Conservation (phyloP, 2,329 filamentous ascomycete species). For the Verticillium zaregamsianum region DNA sequence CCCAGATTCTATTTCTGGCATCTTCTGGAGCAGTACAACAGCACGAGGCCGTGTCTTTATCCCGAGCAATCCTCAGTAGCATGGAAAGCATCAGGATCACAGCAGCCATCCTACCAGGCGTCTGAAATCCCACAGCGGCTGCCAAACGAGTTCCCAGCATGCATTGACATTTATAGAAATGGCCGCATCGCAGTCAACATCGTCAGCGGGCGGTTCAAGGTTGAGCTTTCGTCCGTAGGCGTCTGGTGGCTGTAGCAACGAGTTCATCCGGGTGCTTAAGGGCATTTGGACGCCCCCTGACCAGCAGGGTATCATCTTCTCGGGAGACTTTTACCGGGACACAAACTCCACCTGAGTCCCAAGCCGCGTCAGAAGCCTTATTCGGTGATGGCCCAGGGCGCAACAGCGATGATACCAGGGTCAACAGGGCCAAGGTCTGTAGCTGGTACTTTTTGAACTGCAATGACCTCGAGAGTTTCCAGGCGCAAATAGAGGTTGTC, state of each 20-base stretch:
- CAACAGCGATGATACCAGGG: conserved; percentile 44
- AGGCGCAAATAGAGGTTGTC: conserved; percentile 44
- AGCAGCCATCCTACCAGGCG: conserved; percentile 44
- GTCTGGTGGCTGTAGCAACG: conserved; percentile 50
- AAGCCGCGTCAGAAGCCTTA: conserved; percentile 45
- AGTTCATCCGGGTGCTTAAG: conserved; percentile 46
- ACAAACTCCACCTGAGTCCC: conserved; percentile 43
- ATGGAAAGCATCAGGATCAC: conserved; percentile 37
- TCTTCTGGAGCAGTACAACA: no score
- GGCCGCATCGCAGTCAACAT: conserved; percentile 48
- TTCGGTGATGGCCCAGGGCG: conserved; percentile 51
- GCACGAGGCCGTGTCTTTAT: no score
- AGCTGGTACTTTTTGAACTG: conserved; percentile 55
- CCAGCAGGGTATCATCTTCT: conserved; percentile 42
- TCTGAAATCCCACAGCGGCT: conserved; percentile 46
- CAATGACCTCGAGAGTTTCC: conserved; percentile 49
- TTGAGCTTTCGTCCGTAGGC: conserved; percentile 45
- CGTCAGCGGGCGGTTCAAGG: conserved; percentile 50
- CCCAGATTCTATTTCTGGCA: no score
- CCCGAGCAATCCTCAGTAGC: no score
- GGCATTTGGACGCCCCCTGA: conserved; percentile 42
- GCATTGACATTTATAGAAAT: conserved; percentile 47
- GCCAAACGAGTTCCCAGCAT: conserved; percentile 51
- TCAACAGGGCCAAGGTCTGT: conserved; percentile 41
- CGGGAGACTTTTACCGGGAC: conserved; percentile 49